These are phyloP conservation scores for Trichoderma sp. DNA, from an alignment of 2,329 filamentous ascomycete species.

Conservation along the genomic window DNA sequence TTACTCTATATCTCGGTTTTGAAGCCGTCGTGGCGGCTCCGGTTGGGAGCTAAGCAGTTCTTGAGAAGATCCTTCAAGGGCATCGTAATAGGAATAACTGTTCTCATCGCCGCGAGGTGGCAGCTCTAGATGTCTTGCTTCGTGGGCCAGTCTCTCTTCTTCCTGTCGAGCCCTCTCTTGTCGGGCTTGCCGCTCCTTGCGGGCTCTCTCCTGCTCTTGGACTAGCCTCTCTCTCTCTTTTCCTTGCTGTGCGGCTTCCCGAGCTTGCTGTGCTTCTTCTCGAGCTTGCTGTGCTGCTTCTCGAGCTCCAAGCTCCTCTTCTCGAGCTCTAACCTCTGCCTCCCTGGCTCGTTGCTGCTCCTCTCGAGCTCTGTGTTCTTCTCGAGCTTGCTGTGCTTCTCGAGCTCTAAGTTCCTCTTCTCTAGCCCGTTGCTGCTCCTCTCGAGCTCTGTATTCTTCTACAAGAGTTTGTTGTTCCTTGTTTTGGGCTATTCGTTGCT, in stretches of 20 bases:
- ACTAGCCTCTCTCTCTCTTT: background rate
- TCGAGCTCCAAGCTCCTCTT: background rate
- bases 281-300: background rate
- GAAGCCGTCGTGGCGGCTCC: background rate
- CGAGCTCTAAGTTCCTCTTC: background rate
- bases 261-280: background rate
- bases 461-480: background rate
- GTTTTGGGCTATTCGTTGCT: background rate
- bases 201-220: background rate
- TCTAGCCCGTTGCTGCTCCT: background rate
- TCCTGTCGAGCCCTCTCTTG: background rate
- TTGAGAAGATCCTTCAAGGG: background rate
- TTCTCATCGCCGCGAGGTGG: background rate
- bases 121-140: background rate
- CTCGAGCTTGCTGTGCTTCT: background rate
- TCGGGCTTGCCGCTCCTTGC: background rate
- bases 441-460: background rate
- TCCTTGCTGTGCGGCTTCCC: background rate
- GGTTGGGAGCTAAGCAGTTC: background rate
- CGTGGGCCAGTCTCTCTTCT: background rate
- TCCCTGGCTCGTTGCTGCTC: background rate
- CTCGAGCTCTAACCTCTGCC: too few species aligned
- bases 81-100: background rate
- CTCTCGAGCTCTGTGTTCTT: background rate
- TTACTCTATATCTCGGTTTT: background rate